A percentile compares a stretch with the other conserved stretches of the same genome.
These are phyloP conservation scores for Asterionellopsis glacialis DNA, from an alignment of 108 stramenopile genomes.

Conservation along the genomic window DNA sequence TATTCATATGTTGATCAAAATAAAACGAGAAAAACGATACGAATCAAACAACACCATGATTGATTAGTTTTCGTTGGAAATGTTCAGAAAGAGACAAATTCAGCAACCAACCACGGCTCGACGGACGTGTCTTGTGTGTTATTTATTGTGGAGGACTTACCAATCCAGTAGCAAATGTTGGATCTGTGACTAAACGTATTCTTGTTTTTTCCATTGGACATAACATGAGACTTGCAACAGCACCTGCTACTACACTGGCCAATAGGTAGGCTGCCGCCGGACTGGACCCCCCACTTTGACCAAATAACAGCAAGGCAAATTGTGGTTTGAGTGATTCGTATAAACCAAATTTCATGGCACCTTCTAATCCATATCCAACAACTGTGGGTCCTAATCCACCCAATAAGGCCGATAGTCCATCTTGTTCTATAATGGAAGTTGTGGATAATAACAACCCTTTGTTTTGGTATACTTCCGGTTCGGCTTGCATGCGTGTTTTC, in stretches of 20 bases:
- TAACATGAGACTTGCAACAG: slow-evolving; percentile 79
- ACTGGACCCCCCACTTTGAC: slow-evolving; percentile 25
- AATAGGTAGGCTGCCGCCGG: slow-evolving; percentile 28
- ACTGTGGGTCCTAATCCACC: slow-evolving; percentile 83
- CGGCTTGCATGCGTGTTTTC: slow-evolving; percentile 61
- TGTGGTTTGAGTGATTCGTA: slow-evolving; percentile 88
- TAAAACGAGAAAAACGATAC: too few relatives aligned
- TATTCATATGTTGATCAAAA: too few relatives aligned
- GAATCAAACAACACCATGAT: too few relatives aligned
- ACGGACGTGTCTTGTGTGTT: too few relatives aligned
- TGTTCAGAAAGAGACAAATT: too few relatives aligned
- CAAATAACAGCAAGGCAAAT: slow-evolving; percentile 38
- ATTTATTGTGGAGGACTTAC: too few relatives aligned
- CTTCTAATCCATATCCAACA: slow-evolving; percentile 88
- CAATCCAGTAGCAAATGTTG: background rate
- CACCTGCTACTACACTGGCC: slow-evolving; percentile 83
- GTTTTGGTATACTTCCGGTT: slow-evolving; percentile 46
- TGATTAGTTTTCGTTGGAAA: too few relatives aligned
- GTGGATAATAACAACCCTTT: slow-evolving; percentile 51
- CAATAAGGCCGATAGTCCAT: slow-evolving; percentile 57
- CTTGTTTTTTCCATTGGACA: slow-evolving; percentile 88
- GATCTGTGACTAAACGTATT: slow-evolving; percentile 88
- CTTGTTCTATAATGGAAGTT: slow-evolving; percentile 51
- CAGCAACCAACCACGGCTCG: too few relatives aligned
- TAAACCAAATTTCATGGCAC: slow-evolving; percentile 86